A percentile compares a stretch with the other conserved stretches of the same genome.
Conservation (phyloP, 1,139 yeast genomes). For the Candida sanyaensis region DNA sequence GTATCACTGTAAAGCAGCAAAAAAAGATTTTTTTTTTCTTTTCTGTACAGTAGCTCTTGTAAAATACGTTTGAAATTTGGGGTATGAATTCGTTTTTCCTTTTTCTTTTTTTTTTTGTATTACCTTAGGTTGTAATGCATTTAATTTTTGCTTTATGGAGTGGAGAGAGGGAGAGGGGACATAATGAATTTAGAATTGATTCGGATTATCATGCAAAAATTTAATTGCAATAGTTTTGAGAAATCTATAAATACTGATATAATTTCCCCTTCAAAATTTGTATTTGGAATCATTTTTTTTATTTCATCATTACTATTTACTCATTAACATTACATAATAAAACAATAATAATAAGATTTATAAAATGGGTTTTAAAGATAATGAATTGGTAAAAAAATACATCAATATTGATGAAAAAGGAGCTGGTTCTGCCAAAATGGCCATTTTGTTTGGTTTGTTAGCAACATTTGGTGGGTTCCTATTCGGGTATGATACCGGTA, state of each 20-base stretch:
- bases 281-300: conserved; percentile 21
- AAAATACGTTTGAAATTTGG: no score
- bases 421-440: conserved; percentile 50
- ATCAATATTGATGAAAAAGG: conserved; percentile 44
- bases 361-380: conserved; percentile 43
- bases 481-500: conserved; percentile 79
- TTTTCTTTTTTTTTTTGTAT: no score
- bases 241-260: no score
- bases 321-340: not conserved
- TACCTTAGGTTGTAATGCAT: no score
- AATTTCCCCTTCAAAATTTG: no score
- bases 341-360: conserved; percentile 24
- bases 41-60: no score
- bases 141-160: no score
- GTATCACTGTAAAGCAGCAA: no score
- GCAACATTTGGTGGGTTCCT: conserved; percentile 70
- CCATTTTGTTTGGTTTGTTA: conserved; percentile 47
- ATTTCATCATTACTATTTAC: not conserved
- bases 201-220: no score
- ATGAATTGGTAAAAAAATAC: conserved; percentile 28
- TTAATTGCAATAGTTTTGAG: no score
- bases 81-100: no score
- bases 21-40: no score
- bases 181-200: not conserved
- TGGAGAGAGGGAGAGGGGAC: conserved; percentile 44